These are phyloP conservation scores for Tetrapisispora arboricola DNA, from an alignment of 805 yeast genomes.

Conservation along the genomic window DNA sequence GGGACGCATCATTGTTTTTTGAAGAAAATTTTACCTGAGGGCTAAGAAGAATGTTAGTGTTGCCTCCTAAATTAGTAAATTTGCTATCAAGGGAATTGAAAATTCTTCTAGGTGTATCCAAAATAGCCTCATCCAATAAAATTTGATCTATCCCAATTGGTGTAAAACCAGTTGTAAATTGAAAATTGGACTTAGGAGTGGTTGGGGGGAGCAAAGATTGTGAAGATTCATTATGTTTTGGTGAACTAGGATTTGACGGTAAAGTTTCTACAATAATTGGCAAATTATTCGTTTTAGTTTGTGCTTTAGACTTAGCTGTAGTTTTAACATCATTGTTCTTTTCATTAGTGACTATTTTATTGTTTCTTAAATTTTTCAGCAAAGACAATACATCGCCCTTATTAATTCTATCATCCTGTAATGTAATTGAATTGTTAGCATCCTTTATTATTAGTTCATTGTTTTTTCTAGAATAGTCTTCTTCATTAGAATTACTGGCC, in stretches of 20 bases:
- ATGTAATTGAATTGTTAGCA: too few relatives aligned
- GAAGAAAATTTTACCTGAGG: constrained; percentile 11
- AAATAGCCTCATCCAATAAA: constrained; percentile 10
- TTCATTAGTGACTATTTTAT: constrained; percentile 5
- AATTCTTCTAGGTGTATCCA: constrained; percentile 2
- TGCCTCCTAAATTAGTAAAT: neutral
- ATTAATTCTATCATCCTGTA: constrained; percentile 14
- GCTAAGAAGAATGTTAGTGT: constrained; percentile 3
- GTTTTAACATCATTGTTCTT: neutral
- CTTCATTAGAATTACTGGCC: too few relatives aligned
- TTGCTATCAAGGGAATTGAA: neutral
- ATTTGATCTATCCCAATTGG: constrained; percentile 21
- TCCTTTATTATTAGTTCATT: too few relatives aligned
- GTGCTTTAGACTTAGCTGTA: neutral
- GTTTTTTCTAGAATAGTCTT: too few relatives aligned
- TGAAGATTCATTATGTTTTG: neutral
- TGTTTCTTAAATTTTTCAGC: constrained; percentile 22
- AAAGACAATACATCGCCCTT: constrained; percentile 20
- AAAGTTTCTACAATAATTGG: neutral
- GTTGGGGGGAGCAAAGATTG: constrained; percentile 11
- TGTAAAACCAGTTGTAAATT: constrained; percentile 19
- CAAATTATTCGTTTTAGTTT: neutral
- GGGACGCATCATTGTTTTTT: neutral
- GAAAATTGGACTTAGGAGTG: constrained; percentile 19
- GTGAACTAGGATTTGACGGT: neutral